Conservation (phyloP, 441 rosid genomes). For the Monsonia emarginata region DNA sequence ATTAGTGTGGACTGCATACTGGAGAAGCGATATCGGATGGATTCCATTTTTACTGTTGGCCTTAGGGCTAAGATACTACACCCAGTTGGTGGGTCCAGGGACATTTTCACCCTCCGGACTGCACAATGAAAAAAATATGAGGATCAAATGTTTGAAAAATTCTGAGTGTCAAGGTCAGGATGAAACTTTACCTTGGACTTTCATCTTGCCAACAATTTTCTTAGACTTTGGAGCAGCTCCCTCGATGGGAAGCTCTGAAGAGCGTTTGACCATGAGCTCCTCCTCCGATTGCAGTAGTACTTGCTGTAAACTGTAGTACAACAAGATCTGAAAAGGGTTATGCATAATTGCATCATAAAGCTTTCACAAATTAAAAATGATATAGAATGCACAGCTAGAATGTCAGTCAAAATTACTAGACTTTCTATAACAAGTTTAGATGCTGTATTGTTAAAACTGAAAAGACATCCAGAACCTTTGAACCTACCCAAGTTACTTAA, state of each 20-base stretch:
- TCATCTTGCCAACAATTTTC: constrained; percentile 83
- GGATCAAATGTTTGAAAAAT: constrained; percentile 17
- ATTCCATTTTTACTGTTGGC: constrained; percentile 49
- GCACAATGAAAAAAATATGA: constrained; percentile 23
- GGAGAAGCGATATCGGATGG: constrained; percentile 50
- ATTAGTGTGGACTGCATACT: constrained; percentile 45
- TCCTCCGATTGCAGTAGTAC: constrained; percentile 92
- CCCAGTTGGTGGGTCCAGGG: constrained; percentile 69
- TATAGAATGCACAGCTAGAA: not conserved
- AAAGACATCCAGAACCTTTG: not conserved
- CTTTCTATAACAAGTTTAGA: not conserved
- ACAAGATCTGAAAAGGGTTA: constrained; percentile 7
- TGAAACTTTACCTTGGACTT: constrained; percentile 63
- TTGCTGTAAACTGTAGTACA: constrained; percentile 49
- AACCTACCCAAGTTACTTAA: not conserved
- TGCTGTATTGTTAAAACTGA: not conserved
- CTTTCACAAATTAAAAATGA: constrained; percentile 6
- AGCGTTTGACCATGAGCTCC: constrained; percentile 64
- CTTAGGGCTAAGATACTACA: constrained; percentile 64
- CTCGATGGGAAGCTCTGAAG: constrained; percentile 54
- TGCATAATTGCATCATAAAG: constrained; percentile 5
- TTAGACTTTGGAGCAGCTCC: constrained; percentile 69
- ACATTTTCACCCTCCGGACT: constrained; percentile 81
- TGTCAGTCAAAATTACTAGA: not conserved
- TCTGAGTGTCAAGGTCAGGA: constrained; percentile 13